Percentiles rank a stretch among this genome's conserved stretches.
Conservation (phyloP, 129 eudicot species). For the Ambrosia trifida region DNA sequence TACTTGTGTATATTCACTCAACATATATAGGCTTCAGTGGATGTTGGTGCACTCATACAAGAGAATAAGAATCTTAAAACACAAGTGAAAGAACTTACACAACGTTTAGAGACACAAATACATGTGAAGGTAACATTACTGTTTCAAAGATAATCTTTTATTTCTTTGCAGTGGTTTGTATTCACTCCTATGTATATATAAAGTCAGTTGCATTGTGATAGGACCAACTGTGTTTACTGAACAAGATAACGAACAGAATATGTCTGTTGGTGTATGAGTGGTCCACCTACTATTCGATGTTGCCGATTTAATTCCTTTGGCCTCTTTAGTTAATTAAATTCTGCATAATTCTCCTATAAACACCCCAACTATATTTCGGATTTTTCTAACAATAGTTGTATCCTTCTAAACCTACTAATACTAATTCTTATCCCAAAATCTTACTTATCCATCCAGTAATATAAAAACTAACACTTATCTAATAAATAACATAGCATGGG, state of each 20-base stretch:
- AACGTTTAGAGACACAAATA: constrained; percentile 69
- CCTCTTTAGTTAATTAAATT: not conserved
- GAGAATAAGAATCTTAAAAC: constrained; percentile 85
- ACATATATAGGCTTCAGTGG: constrained; percentile 70
- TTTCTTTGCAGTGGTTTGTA: constrained; percentile 8
- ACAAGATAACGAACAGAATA: not conserved
- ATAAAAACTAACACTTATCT: too few relatives aligned
- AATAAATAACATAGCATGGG: too few relatives aligned
- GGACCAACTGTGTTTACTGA: not conserved
- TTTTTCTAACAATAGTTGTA: not conserved
- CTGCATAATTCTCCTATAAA: not conserved
- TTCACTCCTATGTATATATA: constrained; percentile 10
- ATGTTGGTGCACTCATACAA: constrained; percentile 75
- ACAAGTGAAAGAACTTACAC: constrained; percentile 76
- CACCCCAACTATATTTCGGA: not conserved
- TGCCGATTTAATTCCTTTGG: not conserved
- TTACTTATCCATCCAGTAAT: too few relatives aligned
- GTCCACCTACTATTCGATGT: not conserved
- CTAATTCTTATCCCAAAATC: too few relatives aligned
- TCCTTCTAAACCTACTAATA: too few relatives aligned
- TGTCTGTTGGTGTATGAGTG: not conserved
- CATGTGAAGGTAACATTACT: constrained; percentile 67
- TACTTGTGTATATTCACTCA: constrained; percentile 4
- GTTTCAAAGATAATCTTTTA: constrained; percentile 6
- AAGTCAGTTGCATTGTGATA: constrained; percentile 11